A percentile compares a stretch with the other conserved stretches of the same genome.
These are phyloP conservation scores for Leptodermis oblonga DNA, from an alignment of 257 asterid species.

Conservation along the genomic window DNA sequence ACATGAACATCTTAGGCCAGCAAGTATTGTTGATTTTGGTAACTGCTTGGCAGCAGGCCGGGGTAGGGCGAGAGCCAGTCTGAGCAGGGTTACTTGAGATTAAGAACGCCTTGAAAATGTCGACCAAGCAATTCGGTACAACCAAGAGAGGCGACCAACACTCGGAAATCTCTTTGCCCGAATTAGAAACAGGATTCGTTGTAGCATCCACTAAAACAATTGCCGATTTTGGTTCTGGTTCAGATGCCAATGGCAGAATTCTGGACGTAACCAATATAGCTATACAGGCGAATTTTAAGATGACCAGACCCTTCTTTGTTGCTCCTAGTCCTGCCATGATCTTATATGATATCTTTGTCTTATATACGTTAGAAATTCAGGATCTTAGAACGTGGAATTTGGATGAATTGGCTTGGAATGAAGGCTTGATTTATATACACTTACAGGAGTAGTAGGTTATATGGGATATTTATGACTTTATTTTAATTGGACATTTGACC, in stretches of 20 bases:
- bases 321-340: too few species aligned
- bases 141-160: neutral
- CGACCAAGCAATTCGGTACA: neutral
- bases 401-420: too few species aligned
- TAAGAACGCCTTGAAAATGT: neutral
- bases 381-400: too few species aligned
- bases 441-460: too few species aligned
- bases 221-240: too few species aligned
- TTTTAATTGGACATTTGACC: too few species aligned
- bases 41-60: neutral
- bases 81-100: neutral
- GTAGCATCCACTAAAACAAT: too few species aligned
- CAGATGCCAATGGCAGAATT: neutral
- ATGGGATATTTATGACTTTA: too few species aligned
- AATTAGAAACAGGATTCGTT: neutral
- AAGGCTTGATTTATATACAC: too few species aligned
- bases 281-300: neutral
- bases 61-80: neutral
- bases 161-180: neutral
- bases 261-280: conserved; percentile 5
- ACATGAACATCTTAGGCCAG: conserved; percentile 5
- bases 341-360: too few species aligned
- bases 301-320: neutral
- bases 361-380: too few species aligned
- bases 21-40: neutral